Evolutionary conservation across 495 filamentous ascomycete species (phyloP).

Genomic region (Rusavskia elegans): DNA sequence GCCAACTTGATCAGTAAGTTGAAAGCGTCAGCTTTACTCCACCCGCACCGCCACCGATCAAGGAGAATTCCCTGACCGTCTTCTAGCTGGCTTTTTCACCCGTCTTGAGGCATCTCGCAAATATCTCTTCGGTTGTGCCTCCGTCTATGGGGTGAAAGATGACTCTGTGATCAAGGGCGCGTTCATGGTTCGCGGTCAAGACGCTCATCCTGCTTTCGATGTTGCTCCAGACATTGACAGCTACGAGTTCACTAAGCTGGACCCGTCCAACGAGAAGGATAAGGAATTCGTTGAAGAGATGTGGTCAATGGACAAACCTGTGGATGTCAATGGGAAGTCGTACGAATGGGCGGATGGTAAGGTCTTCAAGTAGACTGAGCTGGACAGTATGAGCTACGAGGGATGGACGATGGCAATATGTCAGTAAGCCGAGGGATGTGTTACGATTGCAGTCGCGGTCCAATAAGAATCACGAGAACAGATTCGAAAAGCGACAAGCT

Average conservation of each 20-base stretch:
- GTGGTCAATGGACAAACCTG: slow-evolving; percentile 81
- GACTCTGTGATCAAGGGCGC: slow-evolving; percentile 80
- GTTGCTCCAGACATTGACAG: slow-evolving; percentile 95
- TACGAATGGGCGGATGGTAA: slow-evolving; percentile 73
- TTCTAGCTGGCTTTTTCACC: slow-evolving; percentile 78
- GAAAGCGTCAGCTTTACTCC: neutral
- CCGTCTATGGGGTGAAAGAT: slow-evolving; percentile 76
- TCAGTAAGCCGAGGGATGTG: too few species aligned
- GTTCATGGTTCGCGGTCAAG: slow-evolving; percentile 86
- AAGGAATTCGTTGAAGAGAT: slow-evolving; percentile 68
- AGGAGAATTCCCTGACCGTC: neutral
- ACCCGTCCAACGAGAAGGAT: slow-evolving; percentile 76
- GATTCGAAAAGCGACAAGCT: too few species aligned
- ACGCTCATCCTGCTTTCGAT: slow-evolving; percentile 73
- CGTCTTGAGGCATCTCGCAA: slow-evolving; percentile 97
- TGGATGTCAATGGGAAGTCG: slow-evolving; percentile 58
- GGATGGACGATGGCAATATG: too few species aligned
- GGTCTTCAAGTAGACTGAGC: slow-evolving; percentile 85
- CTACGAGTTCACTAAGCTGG: slow-evolving; percentile 91
- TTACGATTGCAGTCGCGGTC: too few species aligned
- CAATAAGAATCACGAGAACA: too few species aligned
- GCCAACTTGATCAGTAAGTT: slow-evolving; percentile 76
- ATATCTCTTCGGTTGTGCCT: slow-evolving; percentile 88
- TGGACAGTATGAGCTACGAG: neutral
- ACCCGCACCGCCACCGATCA: neutral